These are phyloP conservation scores for Trichosanthes truncata DNA, from an alignment of 306 rosid species.

Conservation along the genomic window DNA sequence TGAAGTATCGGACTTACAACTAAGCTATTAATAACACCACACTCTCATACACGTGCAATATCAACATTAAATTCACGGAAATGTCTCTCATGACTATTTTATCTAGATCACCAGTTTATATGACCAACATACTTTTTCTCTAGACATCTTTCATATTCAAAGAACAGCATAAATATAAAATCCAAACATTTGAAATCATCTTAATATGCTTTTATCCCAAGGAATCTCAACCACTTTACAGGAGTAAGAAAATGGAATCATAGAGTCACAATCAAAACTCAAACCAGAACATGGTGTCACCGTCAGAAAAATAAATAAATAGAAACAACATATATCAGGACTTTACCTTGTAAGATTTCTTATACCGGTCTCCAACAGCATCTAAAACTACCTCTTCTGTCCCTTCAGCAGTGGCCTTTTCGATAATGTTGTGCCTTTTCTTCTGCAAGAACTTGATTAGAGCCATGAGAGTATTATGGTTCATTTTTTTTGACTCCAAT, in stretches of 20 bases:
- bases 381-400: constrained; percentile 92
- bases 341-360: constrained; percentile 73
- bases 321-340: neutral
- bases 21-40: neutral
- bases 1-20: neutral
- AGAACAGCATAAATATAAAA: neutral
- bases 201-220: neutral
- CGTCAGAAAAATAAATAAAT: neutral
- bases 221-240: neutral
- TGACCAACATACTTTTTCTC: neutral
- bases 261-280: neutral
- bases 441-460: constrained; percentile 86
- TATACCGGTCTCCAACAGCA: constrained; percentile 82
- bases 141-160: neutral
- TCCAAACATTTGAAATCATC: neutral
- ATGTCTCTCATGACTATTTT: neutral
- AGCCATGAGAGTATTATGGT: constrained; percentile 97
- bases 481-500: constrained; percentile 77
- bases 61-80: neutral
- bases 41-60: neutral
- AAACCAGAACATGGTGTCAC: neutral
- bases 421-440: constrained; percentile 65
- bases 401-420: constrained; percentile 96
- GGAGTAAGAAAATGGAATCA: neutral
- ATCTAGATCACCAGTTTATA: neutral